Evolutionary conservation across 2,329 filamentous ascomycete species (phyloP).

Genomic region (Fusarium sp.): DNA sequence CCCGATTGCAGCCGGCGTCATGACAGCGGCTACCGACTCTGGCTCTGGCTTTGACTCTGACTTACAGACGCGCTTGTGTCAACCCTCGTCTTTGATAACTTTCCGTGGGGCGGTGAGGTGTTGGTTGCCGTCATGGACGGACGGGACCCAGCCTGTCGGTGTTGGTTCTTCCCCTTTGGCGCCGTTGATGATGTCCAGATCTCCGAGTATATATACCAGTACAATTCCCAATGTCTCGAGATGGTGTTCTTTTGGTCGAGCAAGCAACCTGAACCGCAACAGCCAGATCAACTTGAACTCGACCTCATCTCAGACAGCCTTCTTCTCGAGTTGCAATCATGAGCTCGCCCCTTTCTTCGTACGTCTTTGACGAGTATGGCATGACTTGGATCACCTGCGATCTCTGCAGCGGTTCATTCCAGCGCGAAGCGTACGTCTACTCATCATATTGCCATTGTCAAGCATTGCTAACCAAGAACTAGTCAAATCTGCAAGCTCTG

Average conservation of each 20-base stretch:
- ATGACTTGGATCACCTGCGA: conserved; percentile 46
- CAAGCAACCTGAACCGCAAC: neutral
- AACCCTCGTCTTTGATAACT: conserved; percentile 10
- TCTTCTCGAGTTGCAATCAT: conserved; percentile 12
- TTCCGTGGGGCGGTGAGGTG: conserved; percentile 31
- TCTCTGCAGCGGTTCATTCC: conserved; percentile 41
- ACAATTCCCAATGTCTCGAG: conserved; percentile 4
- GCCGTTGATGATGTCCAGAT: conserved; percentile 6
- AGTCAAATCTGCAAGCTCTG: conserved; percentile 37
- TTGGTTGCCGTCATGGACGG: conserved; percentile 13
- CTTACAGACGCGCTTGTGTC: conserved; percentile 12
- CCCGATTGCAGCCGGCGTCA: conserved; percentile 32
- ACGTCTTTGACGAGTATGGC: conserved; percentile 39
- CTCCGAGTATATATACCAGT: conserved; percentile 36
- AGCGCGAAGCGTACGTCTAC: conserved; percentile 33
- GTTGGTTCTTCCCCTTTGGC: conserved; percentile 14
- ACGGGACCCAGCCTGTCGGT: conserved; percentile 13
- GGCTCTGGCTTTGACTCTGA: neutral
- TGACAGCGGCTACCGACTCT: conserved; percentile 35
- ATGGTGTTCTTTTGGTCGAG: conserved; percentile 5
- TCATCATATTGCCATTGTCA: neutral
- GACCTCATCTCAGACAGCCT: neutral
- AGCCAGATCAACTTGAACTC: conserved; percentile 2
- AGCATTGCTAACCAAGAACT: neutral
- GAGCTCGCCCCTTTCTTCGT: conserved; percentile 26